Evolutionary conservation across 2,329 filamentous ascomycete genomes (phyloP).

Genomic region (Berkeleyomyces rouxiae): DNA sequence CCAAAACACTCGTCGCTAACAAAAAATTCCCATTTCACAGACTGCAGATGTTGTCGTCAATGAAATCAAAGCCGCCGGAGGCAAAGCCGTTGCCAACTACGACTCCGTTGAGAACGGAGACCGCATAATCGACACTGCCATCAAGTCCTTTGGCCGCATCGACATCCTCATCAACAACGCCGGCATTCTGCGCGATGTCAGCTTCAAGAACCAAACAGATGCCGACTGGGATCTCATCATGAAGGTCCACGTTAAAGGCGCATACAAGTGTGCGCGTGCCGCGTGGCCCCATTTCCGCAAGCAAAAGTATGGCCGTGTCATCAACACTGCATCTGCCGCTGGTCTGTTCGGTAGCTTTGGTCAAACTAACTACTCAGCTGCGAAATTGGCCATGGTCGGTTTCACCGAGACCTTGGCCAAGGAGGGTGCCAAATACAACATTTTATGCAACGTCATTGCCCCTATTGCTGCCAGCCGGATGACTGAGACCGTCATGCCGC

Average conservation of each 20-base stretch:
- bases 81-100: conserved; percentile 96
- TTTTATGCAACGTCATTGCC: conserved; percentile 84
- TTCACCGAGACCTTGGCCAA: conserved; percentile 97
- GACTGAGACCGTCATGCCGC: conserved; percentile 89
- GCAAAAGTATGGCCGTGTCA: conserved; percentile 93
- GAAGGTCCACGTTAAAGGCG: conserved; percentile 79
- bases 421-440: conserved; percentile 97
- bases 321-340: conserved; percentile 93
- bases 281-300: conserved; percentile 97
- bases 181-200: conserved; percentile 83
- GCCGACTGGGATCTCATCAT: conserved; percentile 92
- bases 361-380: conserved; percentile 91
- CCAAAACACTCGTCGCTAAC: not conserved
- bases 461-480: conserved; percentile 86
- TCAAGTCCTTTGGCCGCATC: conserved; percentile 67
- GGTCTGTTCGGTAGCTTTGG: conserved; percentile 93
- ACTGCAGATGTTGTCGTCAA: conserved; percentile 69
- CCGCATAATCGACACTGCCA: conserved; percentile 79
- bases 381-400: conserved; percentile 86
- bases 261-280: conserved; percentile 87
- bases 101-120: conserved; percentile 88
- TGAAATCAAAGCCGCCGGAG: conserved; percentile 72
- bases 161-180: conserved; percentile 97
- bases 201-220: conserved; percentile 98
- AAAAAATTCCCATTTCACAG: conserved; percentile 25